Evolutionary conservation across 2,329 filamentous ascomycete genomes (phyloP).

Genomic region (Fusarium sp.): DNA sequence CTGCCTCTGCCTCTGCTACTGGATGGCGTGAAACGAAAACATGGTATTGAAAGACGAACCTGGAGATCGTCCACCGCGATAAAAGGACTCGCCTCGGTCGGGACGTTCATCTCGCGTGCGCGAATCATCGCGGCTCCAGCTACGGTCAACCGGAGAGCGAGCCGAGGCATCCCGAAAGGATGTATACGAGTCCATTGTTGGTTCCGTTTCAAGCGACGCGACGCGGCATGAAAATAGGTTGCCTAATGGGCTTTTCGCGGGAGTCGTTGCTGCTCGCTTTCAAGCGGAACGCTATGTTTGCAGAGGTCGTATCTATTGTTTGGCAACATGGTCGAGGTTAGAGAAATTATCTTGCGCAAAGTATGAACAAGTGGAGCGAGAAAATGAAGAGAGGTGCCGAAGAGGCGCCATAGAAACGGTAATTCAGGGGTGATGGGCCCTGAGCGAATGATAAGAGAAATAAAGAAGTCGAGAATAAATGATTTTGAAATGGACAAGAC

Average conservation of each 20-base stretch:
- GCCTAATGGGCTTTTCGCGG: conserved; percentile 14
- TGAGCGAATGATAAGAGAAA: conserved; percentile 22
- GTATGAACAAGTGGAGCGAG: conserved; percentile 39
- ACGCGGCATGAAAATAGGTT: conserved; percentile 28
- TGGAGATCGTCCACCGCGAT: conserved; percentile 75
- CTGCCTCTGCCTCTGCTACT: neutral
- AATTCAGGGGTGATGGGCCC: conserved; percentile 21
- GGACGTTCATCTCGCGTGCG: conserved; percentile 60
- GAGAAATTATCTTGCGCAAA: conserved; percentile 60
- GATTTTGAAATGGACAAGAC: conserved; percentile 16
- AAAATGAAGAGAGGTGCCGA: conserved; percentile 44
- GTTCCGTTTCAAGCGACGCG: conserved; percentile 24
- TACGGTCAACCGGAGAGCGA: conserved; percentile 65
- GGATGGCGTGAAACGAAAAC: neutral
- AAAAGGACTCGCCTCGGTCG: conserved; percentile 66
- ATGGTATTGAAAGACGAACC: conserved; percentile 62
- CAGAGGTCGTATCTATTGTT: conserved; percentile 58
- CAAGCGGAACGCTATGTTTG: conserved; percentile 42
- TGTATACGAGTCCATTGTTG: conserved; percentile 65
- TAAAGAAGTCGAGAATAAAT: conserved; percentile 23
- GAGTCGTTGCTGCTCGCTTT: conserved; percentile 4
- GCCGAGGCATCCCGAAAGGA: conserved; percentile 63
- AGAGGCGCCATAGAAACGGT: conserved; percentile 44
- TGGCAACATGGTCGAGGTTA: conserved; percentile 66
- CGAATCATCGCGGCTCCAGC: conserved; percentile 65